Conservation (phyloP, 2,329 filamentous ascomycete genomes). For the Aspergillus sergii region DNA sequence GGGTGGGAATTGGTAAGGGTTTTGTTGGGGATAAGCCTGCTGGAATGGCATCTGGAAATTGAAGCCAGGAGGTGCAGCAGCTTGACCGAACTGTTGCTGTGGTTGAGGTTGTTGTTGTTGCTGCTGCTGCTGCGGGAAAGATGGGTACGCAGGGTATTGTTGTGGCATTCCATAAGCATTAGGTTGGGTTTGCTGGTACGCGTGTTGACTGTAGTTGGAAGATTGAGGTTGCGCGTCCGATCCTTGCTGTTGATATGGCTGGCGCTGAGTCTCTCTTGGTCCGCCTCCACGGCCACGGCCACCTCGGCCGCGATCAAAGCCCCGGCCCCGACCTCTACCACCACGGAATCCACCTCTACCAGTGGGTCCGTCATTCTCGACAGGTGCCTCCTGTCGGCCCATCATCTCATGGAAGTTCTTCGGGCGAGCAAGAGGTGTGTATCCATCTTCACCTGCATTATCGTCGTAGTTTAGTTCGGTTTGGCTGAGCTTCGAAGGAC, state of each 20-base stretch:
- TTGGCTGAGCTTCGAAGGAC: slow-evolving; percentile 42
- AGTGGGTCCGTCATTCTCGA: slow-evolving; percentile 34
- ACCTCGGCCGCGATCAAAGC: slow-evolving; percentile 42
- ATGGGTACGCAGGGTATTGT: slow-evolving; percentile 30
- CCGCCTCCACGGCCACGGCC: slow-evolving; percentile 38
- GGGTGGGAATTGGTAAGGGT: slow-evolving; percentile 44
- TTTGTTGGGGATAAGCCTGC: slow-evolving; percentile 45
- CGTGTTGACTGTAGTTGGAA: slow-evolving; percentile 23
- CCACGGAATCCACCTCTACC: slow-evolving; percentile 43
- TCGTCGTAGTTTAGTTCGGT: slow-evolving; percentile 68
- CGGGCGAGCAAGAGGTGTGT: slow-evolving; percentile 71
- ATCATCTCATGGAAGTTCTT: slow-evolving; percentile 61
- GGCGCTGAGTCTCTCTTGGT: slow-evolving; percentile 34
- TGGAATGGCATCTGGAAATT: slow-evolving; percentile 45
- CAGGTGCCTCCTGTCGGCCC: slow-evolving; percentile 40
- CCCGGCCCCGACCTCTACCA: slow-evolving; percentile 52
- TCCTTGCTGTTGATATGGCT: slow-evolving; percentile 26
- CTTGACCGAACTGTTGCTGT: slow-evolving; percentile 30
- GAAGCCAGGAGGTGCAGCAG: slow-evolving; percentile 32
- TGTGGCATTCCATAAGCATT: slow-evolving; percentile 30
- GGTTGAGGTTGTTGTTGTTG: slow-evolving; percentile 39
- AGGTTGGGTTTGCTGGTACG: slow-evolving; percentile 29
- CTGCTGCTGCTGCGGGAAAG: slow-evolving; percentile 18
- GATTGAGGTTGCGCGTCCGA: slow-evolving; percentile 25
- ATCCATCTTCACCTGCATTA: slow-evolving; percentile 55